phyloP scores from a whole-genome alignment of 352 stramenopile genomes.

The Aphanomyces invadans region DNA sequence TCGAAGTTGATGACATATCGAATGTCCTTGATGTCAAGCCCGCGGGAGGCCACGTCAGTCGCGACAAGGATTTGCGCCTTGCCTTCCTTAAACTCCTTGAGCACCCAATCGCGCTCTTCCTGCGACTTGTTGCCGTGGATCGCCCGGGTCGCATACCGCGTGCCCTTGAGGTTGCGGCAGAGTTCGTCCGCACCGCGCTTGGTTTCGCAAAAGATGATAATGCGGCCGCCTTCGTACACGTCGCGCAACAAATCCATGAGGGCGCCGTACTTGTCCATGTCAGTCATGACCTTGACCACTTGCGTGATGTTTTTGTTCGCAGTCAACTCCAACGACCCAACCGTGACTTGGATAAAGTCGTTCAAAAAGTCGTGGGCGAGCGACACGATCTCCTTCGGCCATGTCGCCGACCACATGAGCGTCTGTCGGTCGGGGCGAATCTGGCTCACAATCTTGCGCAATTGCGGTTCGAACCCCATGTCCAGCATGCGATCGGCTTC shows the following conservation, averaged over 20 bases:
- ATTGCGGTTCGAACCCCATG: conserved; percentile 93
- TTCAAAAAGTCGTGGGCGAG: conserved; percentile 97
- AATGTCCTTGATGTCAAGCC: conserved; percentile 99
- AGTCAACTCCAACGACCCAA: conserved; percentile 93
- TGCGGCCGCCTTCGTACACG: conserved; percentile 87
- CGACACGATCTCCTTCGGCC: conserved; percentile 96
- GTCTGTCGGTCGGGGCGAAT: conserved; percentile 97
- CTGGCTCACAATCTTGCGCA: conserved; percentile 95
- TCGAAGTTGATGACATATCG: conserved; percentile 99
- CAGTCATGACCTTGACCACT: conserved; percentile 93
- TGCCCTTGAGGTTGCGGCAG: conserved; percentile 87
- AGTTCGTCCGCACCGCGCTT: conserved; percentile 98
- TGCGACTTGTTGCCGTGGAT: conserved; percentile 99
- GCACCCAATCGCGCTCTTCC: conserved; percentile 93
- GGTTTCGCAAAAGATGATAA: conserved; percentile 99
- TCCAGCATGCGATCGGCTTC: conserved; percentile 97
- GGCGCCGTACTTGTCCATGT: conserved; percentile 94
- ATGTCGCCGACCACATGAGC: conserved; percentile 98
- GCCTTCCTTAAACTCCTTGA: conserved; percentile 96
- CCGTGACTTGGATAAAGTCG: conserved; percentile 95
- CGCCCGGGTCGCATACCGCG: conserved; percentile 91
- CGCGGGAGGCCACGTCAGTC: conserved; percentile 98
- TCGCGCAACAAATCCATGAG: conserved; percentile 76
- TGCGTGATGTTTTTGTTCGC: conserved; percentile 99
- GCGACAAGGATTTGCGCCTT: conserved; percentile 94